Evolutionary conservation across 2,329 filamentous ascomycete species (phyloP).

Genomic region (Endocalyx cinctus): DNA sequence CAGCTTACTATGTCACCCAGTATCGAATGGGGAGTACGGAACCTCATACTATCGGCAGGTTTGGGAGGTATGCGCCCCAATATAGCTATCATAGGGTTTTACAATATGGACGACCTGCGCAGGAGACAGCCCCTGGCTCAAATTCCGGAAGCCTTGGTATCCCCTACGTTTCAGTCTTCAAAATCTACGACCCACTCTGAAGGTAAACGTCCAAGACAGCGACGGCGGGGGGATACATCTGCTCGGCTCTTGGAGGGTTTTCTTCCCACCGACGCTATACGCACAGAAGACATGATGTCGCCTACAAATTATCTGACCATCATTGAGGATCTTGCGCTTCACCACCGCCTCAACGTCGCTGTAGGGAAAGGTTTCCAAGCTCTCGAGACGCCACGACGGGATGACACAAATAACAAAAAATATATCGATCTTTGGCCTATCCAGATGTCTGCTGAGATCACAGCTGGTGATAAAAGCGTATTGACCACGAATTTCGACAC

Average conservation of each 20-base stretch:
- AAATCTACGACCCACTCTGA: conserved; percentile 25
- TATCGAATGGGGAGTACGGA: conserved; percentile 80
- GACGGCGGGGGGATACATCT: conserved; percentile 50
- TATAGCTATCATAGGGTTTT: conserved; percentile 76
- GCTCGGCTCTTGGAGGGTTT: conserved; percentile 51
- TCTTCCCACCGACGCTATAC: conserved; percentile 66
- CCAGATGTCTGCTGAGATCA: conserved; percentile 84
- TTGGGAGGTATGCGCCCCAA: conserved; percentile 87
- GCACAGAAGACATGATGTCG: conserved; percentile 63
- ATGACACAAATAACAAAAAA: conserved; percentile 59
- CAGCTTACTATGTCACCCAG: conserved; percentile 80
- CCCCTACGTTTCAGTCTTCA: conserved; percentile 30
- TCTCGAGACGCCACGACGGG: conserved; percentile 64
- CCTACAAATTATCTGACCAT: conserved; percentile 75
- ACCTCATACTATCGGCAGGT: conserved; percentile 75
- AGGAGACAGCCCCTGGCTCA: conserved; percentile 51
- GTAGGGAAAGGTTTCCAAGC: conserved; percentile 76
- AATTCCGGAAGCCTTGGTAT: conserved; percentile 45
- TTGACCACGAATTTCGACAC: conserved; percentile 89
- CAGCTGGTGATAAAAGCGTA: conserved; percentile 60
- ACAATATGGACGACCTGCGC: conserved; percentile 73
- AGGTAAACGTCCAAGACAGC: conserved; percentile 25
- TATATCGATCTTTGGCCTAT: conserved; percentile 90
- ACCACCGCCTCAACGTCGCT: conserved; percentile 77
- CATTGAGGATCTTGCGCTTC: conserved; percentile 73